Evolutionary conservation across 257 asterid genomes (phyloP).

Genomic region (Solanum pennellii): DNA sequence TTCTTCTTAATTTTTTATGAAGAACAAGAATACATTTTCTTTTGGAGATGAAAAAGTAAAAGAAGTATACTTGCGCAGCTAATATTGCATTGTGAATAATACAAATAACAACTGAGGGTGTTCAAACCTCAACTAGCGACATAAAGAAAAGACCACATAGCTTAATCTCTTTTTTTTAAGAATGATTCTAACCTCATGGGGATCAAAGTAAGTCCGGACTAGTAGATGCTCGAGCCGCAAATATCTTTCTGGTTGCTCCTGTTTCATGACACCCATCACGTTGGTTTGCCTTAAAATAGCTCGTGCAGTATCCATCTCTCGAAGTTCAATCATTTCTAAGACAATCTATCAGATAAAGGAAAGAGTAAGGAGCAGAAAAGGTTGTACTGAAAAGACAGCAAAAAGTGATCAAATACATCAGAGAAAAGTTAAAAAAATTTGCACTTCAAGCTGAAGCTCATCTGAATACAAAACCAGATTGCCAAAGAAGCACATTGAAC

Average conservation of each 20-base stretch:
- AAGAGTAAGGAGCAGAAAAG: not conserved
- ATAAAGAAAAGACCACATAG: not conserved
- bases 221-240: slow-evolving; percentile 88
- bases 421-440: not conserved
- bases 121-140: not conserved
- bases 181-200: slow-evolving; percentile 58
- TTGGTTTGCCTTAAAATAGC: slow-evolving; percentile 94
- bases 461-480: not conserved
- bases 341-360: slow-evolving; percentile 45
- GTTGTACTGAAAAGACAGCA: not conserved
- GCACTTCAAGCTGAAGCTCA: not conserved
- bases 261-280: slow-evolving; percentile 98
- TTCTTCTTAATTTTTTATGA: not conserved
- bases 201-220: slow-evolving; percentile 93
- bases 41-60: not conserved
- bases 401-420: not conserved
- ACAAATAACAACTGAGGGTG: not conserved
- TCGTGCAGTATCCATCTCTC: slow-evolving; percentile 97
- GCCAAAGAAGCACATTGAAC: not conserved
- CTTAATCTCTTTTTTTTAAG: not conserved
- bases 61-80: not conserved
- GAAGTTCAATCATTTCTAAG: slow-evolving; percentile 95
- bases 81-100: not conserved
- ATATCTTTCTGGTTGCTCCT: slow-evolving; percentile 93
- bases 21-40: not conserved